Conservation (phyloP, 1,284 basidiomycete genomes). For the Omphalotus olearius region DNA sequence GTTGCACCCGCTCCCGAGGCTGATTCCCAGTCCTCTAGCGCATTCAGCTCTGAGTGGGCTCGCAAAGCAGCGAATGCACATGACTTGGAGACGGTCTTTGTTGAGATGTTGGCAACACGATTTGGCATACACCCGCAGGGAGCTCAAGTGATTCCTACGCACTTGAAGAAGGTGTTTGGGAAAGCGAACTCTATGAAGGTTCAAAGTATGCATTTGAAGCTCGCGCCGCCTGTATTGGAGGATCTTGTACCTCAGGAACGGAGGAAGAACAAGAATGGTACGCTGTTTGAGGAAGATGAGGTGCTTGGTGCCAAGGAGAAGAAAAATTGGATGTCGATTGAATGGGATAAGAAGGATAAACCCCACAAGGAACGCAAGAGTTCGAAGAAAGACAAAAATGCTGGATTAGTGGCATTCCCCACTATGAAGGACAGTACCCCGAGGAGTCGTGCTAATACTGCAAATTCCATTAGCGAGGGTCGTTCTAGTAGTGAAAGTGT, state of each 20-base stretch:
- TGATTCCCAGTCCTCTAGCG: background rate
- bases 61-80: conserved; percentile 30
- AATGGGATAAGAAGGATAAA: conserved; percentile 30
- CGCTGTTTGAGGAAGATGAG: conserved; percentile 4
- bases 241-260: conserved; percentile 2
- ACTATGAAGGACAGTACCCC: conserved; percentile 17
- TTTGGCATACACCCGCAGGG: conserved; percentile 47
- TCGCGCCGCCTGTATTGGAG: conserved; percentile 42
- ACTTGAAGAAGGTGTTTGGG: conserved; percentile 50
- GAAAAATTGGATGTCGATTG: conserved; percentile 29
- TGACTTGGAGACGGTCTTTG: conserved; percentile 47
- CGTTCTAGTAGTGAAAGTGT: conserved; percentile 24
- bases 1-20: too few relatives aligned
- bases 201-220: conserved; percentile 45
- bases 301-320: conserved; percentile 23
- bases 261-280: conserved; percentile 1
- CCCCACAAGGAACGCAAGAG: conserved; percentile 19
- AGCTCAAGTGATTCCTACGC: conserved; percentile 35
- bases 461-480: conserved; percentile 8
- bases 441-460: conserved; percentile 4
- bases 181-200: conserved; percentile 30
- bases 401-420: background rate
- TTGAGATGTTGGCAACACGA: conserved; percentile 45
- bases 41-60: conserved; percentile 28
- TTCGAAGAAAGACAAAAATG: conserved; percentile 6